phyloP scores from a whole-genome alignment of 306 rosid species.

The Quercus suber region DNA sequence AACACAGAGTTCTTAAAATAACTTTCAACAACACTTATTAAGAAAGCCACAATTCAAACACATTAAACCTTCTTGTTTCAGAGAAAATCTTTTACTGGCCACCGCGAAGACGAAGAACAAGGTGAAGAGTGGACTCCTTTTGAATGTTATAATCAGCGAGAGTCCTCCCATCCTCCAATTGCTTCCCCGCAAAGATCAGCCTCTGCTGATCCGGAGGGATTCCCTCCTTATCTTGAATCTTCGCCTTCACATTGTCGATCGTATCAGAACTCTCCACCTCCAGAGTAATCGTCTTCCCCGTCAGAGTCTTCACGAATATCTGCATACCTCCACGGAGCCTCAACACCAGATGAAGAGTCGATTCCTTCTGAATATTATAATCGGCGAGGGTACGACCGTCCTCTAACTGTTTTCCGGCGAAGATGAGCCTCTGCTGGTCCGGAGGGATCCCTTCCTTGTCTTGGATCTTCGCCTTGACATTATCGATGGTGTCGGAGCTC shows the following conservation, averaged over 20 bases:
- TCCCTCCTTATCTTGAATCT: constrained; percentile 26
- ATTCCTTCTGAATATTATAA: constrained; percentile 53
- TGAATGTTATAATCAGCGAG: constrained; percentile 25
- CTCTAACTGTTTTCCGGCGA: too few relatives aligned
- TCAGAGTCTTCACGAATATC: constrained; percentile 22
- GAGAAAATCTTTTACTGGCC: neutral
- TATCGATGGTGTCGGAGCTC: too few relatives aligned
- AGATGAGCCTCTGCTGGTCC: too few relatives aligned
- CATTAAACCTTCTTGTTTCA: neutral
- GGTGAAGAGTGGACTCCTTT: constrained; percentile 29
- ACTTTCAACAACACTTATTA: too few relatives aligned
- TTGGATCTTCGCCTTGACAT: too few relatives aligned
- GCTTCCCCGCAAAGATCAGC: constrained; percentile 20
- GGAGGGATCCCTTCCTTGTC: too few relatives aligned
- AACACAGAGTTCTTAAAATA: too few relatives aligned
- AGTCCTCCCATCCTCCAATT: constrained; percentile 25
- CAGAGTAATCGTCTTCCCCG: constrained; percentile 22
- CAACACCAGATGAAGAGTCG: constrained; percentile 31
- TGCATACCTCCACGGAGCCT: constrained; percentile 26
- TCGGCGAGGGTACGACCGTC: constrained; percentile 45
- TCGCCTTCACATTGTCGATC: constrained; percentile 14
- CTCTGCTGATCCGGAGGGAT: constrained; percentile 23
- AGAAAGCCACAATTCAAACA: neutral
- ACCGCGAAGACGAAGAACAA: constrained; percentile 42
- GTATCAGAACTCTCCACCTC: constrained; percentile 30